A percentile compares a stretch with the other conserved stretches of the same genome.
Evolutionary conservation across 768 basidiomycete genomes (phyloP).

Genomic region (Rhodotorula babjevae): DNA sequence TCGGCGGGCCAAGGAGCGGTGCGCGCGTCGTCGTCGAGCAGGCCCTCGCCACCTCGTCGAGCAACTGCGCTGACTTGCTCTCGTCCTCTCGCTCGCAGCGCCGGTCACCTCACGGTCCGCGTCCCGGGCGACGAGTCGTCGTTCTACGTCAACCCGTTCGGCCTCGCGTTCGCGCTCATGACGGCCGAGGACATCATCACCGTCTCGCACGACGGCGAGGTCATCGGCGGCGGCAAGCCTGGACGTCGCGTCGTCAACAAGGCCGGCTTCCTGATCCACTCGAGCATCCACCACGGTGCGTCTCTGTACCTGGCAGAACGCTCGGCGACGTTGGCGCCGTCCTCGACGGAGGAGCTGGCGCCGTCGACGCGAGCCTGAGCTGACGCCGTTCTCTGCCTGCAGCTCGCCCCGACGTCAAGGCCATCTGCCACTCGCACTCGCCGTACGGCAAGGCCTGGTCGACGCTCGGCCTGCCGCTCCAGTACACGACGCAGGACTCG

Average conservation of each 20-base stretch:
- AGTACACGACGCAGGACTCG: conserved; percentile 52
- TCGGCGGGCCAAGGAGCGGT: too few species aligned
- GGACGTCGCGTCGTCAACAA: conserved; percentile 47
- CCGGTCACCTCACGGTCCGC: conserved; percentile 32
- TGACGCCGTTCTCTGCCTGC: conserved; percentile 40
- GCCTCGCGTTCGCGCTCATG: conserved; percentile 11
- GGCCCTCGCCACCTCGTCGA: too few species aligned
- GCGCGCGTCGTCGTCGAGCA: too few species aligned
- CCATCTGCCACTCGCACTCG: conserved; percentile 30
- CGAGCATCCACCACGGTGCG: conserved; percentile 40
- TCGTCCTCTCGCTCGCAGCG: not conserved
- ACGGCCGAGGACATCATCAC: conserved; percentile 33
- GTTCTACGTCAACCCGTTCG: conserved; percentile 33
- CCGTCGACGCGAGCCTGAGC: not conserved
- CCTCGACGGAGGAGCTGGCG: too few species aligned
- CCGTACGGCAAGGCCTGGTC: conserved; percentile 55
- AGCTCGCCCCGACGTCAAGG: conserved; percentile 52
- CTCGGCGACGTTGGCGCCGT: too few species aligned
- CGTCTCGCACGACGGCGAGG: conserved; percentile 47
- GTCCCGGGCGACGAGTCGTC: not conserved
- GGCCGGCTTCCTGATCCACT: conserved; percentile 52
- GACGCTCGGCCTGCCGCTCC: conserved; percentile 50
- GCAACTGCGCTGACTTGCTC: not conserved
- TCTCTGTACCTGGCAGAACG: too few species aligned
- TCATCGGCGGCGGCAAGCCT: conserved; percentile 48